Conservation (phyloP, 768 basidiomycete species). For the Psilocybe tampanensis region DNA sequence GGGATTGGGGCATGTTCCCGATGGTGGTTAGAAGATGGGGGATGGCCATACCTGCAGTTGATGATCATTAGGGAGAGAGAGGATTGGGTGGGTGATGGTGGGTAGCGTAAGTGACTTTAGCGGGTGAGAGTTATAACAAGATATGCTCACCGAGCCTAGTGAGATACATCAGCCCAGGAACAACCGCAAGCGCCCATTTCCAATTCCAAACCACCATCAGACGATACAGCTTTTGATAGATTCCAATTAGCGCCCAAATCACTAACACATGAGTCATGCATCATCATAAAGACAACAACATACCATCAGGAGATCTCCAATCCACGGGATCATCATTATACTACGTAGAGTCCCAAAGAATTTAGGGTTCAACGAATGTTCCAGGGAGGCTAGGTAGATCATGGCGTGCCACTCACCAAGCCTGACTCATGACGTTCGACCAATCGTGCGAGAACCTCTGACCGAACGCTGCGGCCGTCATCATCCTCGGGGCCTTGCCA, state of each 20-base stretch:
- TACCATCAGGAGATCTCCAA: conserved; percentile 40
- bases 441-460: conserved; percentile 17
- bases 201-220: conserved; percentile 37
- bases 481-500: conserved; percentile 17
- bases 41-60: conserved; percentile 32
- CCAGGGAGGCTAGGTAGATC: too few relatives aligned
- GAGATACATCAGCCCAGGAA: conserved; percentile 33
- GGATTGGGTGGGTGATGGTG: neutral
- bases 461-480: conserved; percentile 19
- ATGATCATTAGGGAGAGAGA: neutral
- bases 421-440: conserved; percentile 32
- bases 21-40: conserved; percentile 32
- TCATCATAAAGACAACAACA: neutral
- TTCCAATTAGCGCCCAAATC: neutral
- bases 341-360: conserved; percentile 18
- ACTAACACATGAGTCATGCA: neutral
- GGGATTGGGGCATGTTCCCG: conserved; percentile 7
- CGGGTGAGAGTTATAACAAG: too few relatives aligned
- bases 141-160: conserved; percentile 30
- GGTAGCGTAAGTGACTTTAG: too few relatives aligned
- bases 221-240: conserved; percentile 37
- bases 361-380: neutral
- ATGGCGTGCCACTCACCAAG: conserved; percentile 28
- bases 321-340: conserved; percentile 32
- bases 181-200: conserved; percentile 27